Percentiles rank a stretch among this genome's conserved stretches.
These are phyloP conservation scores for Sclerotinia sclerotiorum DNA, from an alignment of 2,329 filamentous ascomycete genomes.

Conservation along the genomic window DNA sequence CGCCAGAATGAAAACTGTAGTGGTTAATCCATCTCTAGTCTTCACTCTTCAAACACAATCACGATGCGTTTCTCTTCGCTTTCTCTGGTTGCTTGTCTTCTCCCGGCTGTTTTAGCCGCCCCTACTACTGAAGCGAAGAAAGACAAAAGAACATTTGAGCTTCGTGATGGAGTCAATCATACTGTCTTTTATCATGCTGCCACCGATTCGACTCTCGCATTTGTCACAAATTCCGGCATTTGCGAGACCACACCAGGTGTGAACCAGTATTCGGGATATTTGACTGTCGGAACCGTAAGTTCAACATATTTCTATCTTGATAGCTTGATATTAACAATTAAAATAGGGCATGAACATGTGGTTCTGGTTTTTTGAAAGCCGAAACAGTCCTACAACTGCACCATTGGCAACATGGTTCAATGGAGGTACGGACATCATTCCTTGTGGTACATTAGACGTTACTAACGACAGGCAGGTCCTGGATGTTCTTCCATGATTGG, in stretches of 20 bases:
- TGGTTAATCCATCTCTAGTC: not conserved
- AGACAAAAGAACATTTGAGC: conserved; percentile 40
- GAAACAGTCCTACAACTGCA: conserved; percentile 49
- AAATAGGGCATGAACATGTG: conserved; percentile 33
- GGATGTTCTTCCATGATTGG: conserved; percentile 58
- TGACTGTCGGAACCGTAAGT: conserved; percentile 45
- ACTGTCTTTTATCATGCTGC: conserved; percentile 51
- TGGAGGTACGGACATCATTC: conserved; percentile 37
- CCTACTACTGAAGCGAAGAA: conserved; percentile 13
- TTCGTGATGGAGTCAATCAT: conserved; percentile 44
- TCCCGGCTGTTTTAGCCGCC: conserved; percentile 30
- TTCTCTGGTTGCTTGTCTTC: conserved; percentile 23
- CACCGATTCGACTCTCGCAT: conserved; percentile 47
- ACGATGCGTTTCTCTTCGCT: conserved; percentile 27
- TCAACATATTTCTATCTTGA: conserved; percentile 33
- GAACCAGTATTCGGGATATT: conserved; percentile 52
- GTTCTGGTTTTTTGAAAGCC: conserved; percentile 59
- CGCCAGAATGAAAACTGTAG: not conserved
- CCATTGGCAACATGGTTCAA: conserved; percentile 49
- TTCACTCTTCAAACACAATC: not conserved
- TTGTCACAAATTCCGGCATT: conserved; percentile 52
- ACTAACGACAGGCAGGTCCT: conserved; percentile 37
- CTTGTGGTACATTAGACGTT: not conserved
- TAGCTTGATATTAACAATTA: conserved; percentile 22
- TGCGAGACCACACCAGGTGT: conserved; percentile 53